Evolutionary conservation across 805 yeast genomes (phyloP).

Genomic region (Wickerhamomyces alni): DNA sequence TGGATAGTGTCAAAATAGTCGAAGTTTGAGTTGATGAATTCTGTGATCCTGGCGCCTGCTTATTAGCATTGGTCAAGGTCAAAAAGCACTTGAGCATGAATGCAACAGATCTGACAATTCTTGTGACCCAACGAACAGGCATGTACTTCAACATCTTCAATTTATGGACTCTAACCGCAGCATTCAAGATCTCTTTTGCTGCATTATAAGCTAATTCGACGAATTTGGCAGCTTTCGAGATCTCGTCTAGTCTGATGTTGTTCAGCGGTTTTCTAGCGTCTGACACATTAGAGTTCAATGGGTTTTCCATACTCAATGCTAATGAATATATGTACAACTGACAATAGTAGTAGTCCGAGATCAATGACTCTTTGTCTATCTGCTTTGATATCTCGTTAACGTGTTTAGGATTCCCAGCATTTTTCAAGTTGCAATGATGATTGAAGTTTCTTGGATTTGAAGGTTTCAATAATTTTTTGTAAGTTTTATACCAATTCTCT

Average conservation of each 20-base stretch:
- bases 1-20: constrained; percentile 46
- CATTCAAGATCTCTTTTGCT: constrained; percentile 71
- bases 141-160: constrained; percentile 61
- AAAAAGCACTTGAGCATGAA: constrained; percentile 82
- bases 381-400: constrained; percentile 26
- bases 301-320: constrained; percentile 54
- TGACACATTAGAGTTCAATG: constrained; percentile 12
- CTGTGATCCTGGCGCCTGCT: constrained; percentile 10
- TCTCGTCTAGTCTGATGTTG: constrained; percentile 56
- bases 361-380: constrained; percentile 63
- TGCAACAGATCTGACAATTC: constrained; percentile 84
- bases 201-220: constrained; percentile 79
- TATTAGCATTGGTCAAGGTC: constrained; percentile 40
- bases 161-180: constrained; percentile 64
- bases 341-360: constrained; percentile 81
- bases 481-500: constrained; percentile 70
- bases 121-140: constrained; percentile 90
- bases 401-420: constrained; percentile 25
- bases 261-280: constrained; percentile 18
- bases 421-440: constrained; percentile 21
- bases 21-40: constrained; percentile 30
- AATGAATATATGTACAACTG: constrained; percentile 79
- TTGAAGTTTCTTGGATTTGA: constrained; percentile 35
- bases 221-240: constrained; percentile 66
- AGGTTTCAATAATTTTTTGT: constrained; percentile 47